These are phyloP conservation scores for Acer yangbiense DNA, from an alignment of 345 rosid genomes.

Conservation along the genomic window DNA sequence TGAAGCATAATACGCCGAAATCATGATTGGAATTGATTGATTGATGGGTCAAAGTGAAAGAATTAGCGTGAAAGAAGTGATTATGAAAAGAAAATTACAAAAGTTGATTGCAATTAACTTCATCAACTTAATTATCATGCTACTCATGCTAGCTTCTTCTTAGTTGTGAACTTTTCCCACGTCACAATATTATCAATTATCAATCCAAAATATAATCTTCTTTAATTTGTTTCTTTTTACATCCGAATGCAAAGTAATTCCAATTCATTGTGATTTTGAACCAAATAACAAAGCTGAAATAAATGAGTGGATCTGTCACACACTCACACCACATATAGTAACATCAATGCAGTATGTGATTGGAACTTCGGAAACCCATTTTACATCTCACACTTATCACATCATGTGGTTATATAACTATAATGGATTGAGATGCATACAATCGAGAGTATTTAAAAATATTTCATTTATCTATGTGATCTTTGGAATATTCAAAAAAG, in stretches of 20 bases:
- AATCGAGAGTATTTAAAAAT: too few relatives aligned
- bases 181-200: neutral
- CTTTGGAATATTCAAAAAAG: too few relatives aligned
- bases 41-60: slow-evolving; percentile 3
- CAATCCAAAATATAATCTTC: neutral
- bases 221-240: too few relatives aligned
- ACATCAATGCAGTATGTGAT: too few relatives aligned
- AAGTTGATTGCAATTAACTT: neutral
- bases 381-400: too few relatives aligned
- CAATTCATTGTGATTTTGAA: neutral
- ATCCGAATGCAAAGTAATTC: neutral
- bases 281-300: neutral
- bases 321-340: too few relatives aligned
- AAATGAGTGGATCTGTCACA: too few relatives aligned
- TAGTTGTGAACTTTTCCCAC: neutral
- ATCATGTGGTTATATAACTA: too few relatives aligned
- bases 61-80: slow-evolving; percentile 8
- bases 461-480: too few relatives aligned
- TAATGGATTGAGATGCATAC: too few relatives aligned
- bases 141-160: neutral
- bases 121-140: neutral
- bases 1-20: neutral
- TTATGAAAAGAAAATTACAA: slow-evolving; percentile 4
- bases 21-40: slow-evolving; percentile 3
- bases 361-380: too few relatives aligned